These are phyloP conservation scores for Petunia secreta DNA, from an alignment of 257 asterid species.

Conservation along the genomic window DNA sequence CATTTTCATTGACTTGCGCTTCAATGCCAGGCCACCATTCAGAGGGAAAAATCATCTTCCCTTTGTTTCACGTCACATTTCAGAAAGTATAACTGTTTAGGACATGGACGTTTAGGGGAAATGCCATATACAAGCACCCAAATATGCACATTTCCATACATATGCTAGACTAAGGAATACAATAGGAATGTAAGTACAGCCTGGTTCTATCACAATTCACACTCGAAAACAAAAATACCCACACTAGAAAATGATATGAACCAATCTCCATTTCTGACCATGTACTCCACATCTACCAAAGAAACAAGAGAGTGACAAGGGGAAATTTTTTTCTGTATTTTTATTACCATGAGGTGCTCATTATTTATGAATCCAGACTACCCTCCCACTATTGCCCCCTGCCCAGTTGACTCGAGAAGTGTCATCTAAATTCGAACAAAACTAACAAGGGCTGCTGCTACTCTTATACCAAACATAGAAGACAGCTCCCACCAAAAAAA, in stretches of 20 bases:
- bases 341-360: background rate
- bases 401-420: background rate
- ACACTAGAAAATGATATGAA: background rate
- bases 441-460: background rate
- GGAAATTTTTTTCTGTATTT: background rate
- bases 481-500: background rate
- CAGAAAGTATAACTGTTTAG: background rate
- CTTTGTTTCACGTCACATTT: background rate
- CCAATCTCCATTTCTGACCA: conserved; percentile 11
- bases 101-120: background rate
- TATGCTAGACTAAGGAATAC: background rate
- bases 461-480: background rate
- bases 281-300: conserved; percentile 15
- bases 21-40: conserved; percentile 8
- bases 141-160: background rate
- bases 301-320: too few relatives aligned
- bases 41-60: background rate
- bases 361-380: background rate
- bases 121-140: background rate
- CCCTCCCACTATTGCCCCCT: background rate
- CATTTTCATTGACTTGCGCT: background rate
- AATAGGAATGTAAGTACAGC: conserved; percentile 2
- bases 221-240: background rate
- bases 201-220: background rate
- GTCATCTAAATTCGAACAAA: background rate